Conservation (phyloP, 371 early-diverging fungal genomes). For the Lichtheimia corymbifera region DNA sequence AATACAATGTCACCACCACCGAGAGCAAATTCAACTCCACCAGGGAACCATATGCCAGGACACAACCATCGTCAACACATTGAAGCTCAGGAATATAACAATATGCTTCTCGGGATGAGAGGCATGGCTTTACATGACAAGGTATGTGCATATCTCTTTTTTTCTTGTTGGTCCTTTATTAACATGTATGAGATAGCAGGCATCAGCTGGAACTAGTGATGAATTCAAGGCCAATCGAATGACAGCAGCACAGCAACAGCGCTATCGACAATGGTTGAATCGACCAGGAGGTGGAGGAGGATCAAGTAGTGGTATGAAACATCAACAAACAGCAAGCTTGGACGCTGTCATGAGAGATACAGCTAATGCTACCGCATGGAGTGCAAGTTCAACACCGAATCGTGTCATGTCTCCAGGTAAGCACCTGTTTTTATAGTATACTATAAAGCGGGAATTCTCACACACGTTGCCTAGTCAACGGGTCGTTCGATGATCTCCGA, state of each 20-base stretch:
- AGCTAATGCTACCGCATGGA: conserved; percentile 26
- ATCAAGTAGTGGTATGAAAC: conserved; percentile 9
- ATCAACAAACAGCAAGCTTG: conserved; percentile 21
- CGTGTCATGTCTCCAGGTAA: conserved; percentile 20
- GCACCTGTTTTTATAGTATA: too few relatives aligned
- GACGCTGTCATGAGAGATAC: conserved; percentile 34
- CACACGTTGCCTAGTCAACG: conserved; percentile 1
- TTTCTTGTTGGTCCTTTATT: not conserved
- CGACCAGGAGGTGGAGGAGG: conserved; percentile 14
- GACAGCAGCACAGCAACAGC: conserved; percentile 22
- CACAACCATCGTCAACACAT: not conserved
- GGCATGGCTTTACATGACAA: conserved; percentile 16
- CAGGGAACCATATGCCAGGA: conserved; percentile 27
- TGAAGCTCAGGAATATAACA: conserved; percentile 24
- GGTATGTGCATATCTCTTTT: conserved; percentile 1
- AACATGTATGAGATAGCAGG: not conserved
- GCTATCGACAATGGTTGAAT: conserved; percentile 32
- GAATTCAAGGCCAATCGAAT: conserved; percentile 5
- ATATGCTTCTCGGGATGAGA: conserved; percentile 21
- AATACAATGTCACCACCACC: conserved; percentile 36
- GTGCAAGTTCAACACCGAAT: conserved; percentile 16
- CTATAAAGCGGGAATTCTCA: too few relatives aligned
- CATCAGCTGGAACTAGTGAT: not conserved
- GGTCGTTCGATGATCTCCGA: conserved; percentile 20
- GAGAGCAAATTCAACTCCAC: conserved; percentile 47